phyloP scores from a whole-genome alignment of 2,329 filamentous ascomycete genomes.

The Alternaria atra region DNA sequence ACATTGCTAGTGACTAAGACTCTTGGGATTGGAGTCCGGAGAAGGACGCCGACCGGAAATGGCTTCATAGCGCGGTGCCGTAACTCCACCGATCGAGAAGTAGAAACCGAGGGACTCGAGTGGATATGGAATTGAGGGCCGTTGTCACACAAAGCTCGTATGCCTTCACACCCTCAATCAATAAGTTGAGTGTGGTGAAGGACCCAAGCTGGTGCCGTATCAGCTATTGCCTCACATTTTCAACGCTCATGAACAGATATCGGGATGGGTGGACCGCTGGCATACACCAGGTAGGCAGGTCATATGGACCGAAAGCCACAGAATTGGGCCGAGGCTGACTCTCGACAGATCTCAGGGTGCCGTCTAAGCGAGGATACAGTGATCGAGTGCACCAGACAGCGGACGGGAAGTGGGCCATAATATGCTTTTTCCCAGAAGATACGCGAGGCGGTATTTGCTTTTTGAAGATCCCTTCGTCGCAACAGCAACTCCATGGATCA shows the following conservation, averaged over 20 bases:
- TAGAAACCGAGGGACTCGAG: constrained; percentile 60
- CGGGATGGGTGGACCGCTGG: background rate
- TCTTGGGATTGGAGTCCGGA: constrained; percentile 52
- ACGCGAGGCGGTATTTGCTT: background rate
- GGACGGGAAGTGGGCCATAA: background rate
- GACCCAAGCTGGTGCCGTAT: background rate
- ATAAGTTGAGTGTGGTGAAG: background rate
- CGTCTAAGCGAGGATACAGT: constrained; percentile 3
- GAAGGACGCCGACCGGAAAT: constrained; percentile 59
- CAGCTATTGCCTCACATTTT: background rate
- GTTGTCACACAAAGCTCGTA: constrained; percentile 62
- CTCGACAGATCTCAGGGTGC: background rate
- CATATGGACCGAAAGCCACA: background rate
- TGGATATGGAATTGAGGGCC: constrained; percentile 64
- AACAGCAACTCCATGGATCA: background rate
- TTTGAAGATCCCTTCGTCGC: background rate
- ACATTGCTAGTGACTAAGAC: background rate
- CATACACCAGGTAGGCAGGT: background rate
- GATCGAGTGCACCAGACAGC: background rate
- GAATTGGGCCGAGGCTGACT: background rate
- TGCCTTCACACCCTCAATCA: constrained; percentile 54
- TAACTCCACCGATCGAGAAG: constrained; percentile 61
- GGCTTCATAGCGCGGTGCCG: constrained; percentile 59
- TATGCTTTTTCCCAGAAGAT: background rate
- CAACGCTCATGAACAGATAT: background rate